Evolutionary conservation across 2,329 filamentous ascomycete species (phyloP).

Genomic region (Neoscytalidium dimidiatum): DNA sequence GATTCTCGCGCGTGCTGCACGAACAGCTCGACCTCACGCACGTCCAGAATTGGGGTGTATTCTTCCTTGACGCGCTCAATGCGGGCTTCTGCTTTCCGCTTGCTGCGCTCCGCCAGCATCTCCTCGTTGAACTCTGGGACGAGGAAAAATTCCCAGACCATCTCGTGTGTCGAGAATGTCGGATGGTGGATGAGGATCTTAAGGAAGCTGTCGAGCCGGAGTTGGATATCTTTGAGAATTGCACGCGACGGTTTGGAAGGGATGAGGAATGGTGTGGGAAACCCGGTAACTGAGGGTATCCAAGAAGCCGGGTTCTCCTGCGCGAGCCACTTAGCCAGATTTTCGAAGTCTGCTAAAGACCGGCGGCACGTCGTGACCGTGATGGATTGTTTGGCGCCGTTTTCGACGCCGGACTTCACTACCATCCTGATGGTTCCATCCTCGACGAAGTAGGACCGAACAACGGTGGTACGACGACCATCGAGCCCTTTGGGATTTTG

Average conservation of each 20-base stretch:
- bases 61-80: conserved; percentile 87
- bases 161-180: conserved; percentile 93
- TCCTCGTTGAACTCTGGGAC: conserved; percentile 90
- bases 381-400: conserved; percentile 71
- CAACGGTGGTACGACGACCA: conserved; percentile 85
- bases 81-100: conserved; percentile 80
- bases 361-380: conserved; percentile 93
- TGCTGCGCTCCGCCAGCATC: conserved; percentile 86
- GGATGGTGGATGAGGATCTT: conserved; percentile 84
- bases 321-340: conserved; percentile 77
- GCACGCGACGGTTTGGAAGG: conserved; percentile 88
- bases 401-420: conserved; percentile 88
- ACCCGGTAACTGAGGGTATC: conserved; percentile 76
- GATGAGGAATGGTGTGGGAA: conserved; percentile 88
- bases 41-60: conserved; percentile 75
- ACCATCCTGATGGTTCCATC: conserved; percentile 92
- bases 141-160: conserved; percentile 98
- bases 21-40: conserved; percentile 89
- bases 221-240: conserved; percentile 82
- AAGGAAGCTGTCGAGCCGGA: conserved; percentile 83
- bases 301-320: conserved; percentile 95
- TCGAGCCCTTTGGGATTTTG: conserved; percentile 66
- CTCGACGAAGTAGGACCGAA: conserved; percentile 95
- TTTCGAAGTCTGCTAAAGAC: conserved; percentile 87
- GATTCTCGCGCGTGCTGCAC: conserved; percentile 88